Conservation (phyloP, 78 protist species). For the Dictyostelium capitatum region DNA sequence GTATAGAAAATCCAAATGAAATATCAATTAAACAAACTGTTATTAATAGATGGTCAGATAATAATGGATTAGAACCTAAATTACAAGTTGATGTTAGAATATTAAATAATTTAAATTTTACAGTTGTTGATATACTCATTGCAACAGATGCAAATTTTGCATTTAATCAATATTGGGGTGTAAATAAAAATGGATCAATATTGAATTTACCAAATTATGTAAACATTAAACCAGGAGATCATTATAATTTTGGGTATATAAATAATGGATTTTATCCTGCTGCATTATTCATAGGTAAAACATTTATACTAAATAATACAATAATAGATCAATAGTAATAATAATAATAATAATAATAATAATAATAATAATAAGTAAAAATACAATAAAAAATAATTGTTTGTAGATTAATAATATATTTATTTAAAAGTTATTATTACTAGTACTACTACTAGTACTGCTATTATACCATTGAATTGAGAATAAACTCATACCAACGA, state of each 20-base stretch:
- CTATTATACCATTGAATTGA: background rate
- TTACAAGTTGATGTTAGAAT: background rate
- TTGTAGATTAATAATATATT: too few species aligned
- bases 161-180: background rate
- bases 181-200: background rate
- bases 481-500: slow-evolving; percentile 22
- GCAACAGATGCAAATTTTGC: background rate
- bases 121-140: background rate
- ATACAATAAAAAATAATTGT: too few species aligned
- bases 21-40: background rate
- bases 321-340: too few species aligned
- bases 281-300: background rate
- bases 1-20: background rate
- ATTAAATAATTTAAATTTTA: background rate
- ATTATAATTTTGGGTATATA: background rate
- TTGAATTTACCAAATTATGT: background rate
- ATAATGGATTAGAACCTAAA: background rate
- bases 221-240: background rate
- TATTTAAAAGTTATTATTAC: background rate
- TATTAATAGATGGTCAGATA: background rate
- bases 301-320: too few species aligned
- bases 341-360: too few species aligned
- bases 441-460: background rate
- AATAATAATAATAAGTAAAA: too few species aligned
- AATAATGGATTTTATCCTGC: background rate